Conservation (phyloP, 2,329 filamentous ascomycete species). For the Lasiodiplodia citricola region DNA sequence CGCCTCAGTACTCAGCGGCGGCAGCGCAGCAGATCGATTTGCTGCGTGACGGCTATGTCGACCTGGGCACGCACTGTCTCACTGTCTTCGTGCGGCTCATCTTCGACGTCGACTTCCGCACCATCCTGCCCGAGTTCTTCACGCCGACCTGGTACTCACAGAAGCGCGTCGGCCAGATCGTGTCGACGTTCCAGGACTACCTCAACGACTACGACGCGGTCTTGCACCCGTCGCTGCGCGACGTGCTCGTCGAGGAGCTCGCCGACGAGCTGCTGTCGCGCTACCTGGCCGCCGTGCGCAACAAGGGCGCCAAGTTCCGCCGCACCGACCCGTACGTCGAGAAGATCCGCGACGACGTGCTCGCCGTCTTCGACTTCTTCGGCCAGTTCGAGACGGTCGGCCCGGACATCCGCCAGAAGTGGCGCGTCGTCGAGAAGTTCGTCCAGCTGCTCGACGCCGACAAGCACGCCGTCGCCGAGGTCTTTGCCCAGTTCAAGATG, state of each 20-base stretch:
- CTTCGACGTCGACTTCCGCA: conserved; percentile 86
- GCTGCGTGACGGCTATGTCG: conserved; percentile 90
- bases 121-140: conserved; percentile 88
- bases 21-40: conserved; percentile 73
- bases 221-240: conserved; percentile 83
- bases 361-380: conserved; percentile 91
- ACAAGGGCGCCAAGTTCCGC: conserved; percentile 88
- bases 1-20: conserved; percentile 75
- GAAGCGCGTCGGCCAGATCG: conserved; percentile 90
- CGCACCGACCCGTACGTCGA: conserved; percentile 86
- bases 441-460: conserved; percentile 75
- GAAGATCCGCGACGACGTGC: conserved; percentile 91
- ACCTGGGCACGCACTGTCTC: conserved; percentile 92
- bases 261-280: conserved; percentile 86
- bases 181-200: conserved; percentile 95
- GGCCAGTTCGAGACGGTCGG: conserved; percentile 68
- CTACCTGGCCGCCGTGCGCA: conserved; percentile 84
- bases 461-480: conserved; percentile 74
- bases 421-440: conserved; percentile 88
- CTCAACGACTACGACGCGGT: conserved; percentile 83
- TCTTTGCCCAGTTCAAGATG: conserved; percentile 82
- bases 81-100: conserved; percentile 84
- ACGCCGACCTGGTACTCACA: conserved; percentile 86
- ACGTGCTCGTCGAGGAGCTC: conserved; percentile 92
- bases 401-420: conserved; percentile 82